Evolutionary conservation across 1,284 basidiomycete genomes (phyloP), one percentile per base, ranked within the genome.

Genomic region (Kwoniella shivajii): DNA sequence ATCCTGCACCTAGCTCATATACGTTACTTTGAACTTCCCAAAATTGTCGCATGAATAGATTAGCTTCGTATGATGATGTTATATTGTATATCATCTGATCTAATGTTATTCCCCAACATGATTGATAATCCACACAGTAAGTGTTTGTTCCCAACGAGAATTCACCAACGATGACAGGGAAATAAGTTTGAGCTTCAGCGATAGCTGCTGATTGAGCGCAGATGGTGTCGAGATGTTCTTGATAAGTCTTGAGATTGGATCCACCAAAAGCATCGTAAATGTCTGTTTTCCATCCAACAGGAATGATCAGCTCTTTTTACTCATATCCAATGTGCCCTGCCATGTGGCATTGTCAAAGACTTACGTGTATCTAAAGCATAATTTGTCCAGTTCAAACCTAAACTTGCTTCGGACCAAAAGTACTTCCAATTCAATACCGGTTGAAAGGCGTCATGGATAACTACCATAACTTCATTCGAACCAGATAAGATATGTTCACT

Each of bases 401-500:
- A 49, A 9, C 49, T 56, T 1, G 55, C 24, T 34, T 63, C 54
- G 16, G 45, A 57, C 60, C 68, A 74, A 50, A 69, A 70, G 55
- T 68, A 69, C 36, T 65, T 57, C 72, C 72, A 74, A 42, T 73
- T 68, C 4, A 58, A 39, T 11, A 68, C 27, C 4, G 69, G 63
- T 53, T 66, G 60, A 57, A 76, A 76, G n/a, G 70, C 72, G 51
- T 77, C 74, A 48, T 73, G 73, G 10, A 78, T 65, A 50, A 74
- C 61, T 18, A 75, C 67, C 63, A 72, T 73, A 36, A 71, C 68
- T 29, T 67, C 66, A 18, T 67, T 58, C 29, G 38, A 44, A 5
- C 68, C 68, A 1, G 44, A 42, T 27, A 66, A 47, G 42, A 72
- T 65, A 36, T 65, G 41, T 41, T 71, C 68, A 20, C 56, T 55